Base-by-base conservation (phyloP, 148 eudicot genomes). In the Heliosperma pusillum region DNA sequence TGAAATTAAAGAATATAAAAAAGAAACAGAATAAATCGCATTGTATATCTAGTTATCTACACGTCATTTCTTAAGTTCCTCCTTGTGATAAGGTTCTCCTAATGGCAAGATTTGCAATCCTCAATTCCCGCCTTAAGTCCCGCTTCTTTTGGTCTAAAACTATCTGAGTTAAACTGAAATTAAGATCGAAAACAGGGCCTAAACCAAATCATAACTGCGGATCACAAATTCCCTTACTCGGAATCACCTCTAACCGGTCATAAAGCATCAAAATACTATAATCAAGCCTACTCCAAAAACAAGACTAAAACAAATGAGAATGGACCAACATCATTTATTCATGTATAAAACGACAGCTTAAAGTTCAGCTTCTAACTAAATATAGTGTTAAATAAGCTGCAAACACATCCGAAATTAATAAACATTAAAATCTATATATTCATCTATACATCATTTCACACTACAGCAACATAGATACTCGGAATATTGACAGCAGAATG, bases 41-140 rank as follows among this genome's bases (percentile, higher is more conserved):
- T 15, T 50, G 55, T 16, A 50, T 50, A 50, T 50, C 19, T 50
- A 50, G 4, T 12, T 50, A 50, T 50, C 19, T 50, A 50, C 4
- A 47, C 2, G 12, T 47, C 53, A 87, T 84, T 91, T 13, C 95
- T 93, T 88, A 87, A 29, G 89, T 79, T 50, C 86, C 82, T 26
- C 87, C 88, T 76, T 85, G 85, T 9, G 89, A 82, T 56, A 89
- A 36, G 59, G 90, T 71, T 77, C 93, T 89, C 84, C 84, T 87
- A 72, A 88, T 75, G 8, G 95, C 97, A 80, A 84, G 83, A 87
- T 85, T 91, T 15, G 95, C 15, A 87, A 76, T 10, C 73, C 83
- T 74, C 50, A 93, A 86, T 60, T 60, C 95, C 91, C 74, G 88
- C 95, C 87, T 3, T 50, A 50, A 12, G 0, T 1, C 55, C 55